These are phyloP conservation scores for Erodium moschatum DNA, from an alignment of 441 rosid genomes.

Conservation along the genomic window DNA sequence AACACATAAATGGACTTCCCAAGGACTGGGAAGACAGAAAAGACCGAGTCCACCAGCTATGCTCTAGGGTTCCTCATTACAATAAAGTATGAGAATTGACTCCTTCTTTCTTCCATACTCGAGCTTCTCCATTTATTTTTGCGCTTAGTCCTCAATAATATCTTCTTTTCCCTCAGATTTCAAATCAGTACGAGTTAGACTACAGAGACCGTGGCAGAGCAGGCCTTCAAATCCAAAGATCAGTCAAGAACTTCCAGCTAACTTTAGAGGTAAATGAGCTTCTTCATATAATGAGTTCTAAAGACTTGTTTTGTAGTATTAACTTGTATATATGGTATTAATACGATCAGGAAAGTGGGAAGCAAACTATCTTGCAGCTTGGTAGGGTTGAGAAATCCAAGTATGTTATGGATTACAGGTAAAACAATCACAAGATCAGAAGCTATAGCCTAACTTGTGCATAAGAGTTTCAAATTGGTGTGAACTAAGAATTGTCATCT, in stretches of 20 bases:
- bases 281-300: neutral
- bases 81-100: slow-evolving; percentile 40
- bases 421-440: slow-evolving; percentile 5
- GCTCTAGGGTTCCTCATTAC: slow-evolving; percentile 63
- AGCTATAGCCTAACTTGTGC: neutral
- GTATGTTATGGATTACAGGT: slow-evolving; percentile 85
- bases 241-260: slow-evolving; percentile 86
- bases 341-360: slow-evolving; percentile 43
- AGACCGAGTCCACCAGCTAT: slow-evolving; percentile 56
- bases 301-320: neutral
- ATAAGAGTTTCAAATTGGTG: neutral
- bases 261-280: slow-evolving; percentile 43
- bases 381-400: slow-evolving; percentile 65
- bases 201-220: slow-evolving; percentile 76
- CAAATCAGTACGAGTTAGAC: slow-evolving; percentile 67
- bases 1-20: slow-evolving; percentile 49
- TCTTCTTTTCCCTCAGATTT: slow-evolving; percentile 30
- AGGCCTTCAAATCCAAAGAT: slow-evolving; percentile 57
- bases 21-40: slow-evolving; percentile 51
- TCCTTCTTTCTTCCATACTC: neutral
- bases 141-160: neutral
- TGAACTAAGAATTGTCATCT: neutral
- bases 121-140: neutral
- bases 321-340: neutral
- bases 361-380: slow-evolving; percentile 73